Percentiles rank a stretch among this genome's conserved stretches.
Conservation (phyloP, 2,329 filamentous ascomycete species). For the Sporothrix dimorphospora region DNA sequence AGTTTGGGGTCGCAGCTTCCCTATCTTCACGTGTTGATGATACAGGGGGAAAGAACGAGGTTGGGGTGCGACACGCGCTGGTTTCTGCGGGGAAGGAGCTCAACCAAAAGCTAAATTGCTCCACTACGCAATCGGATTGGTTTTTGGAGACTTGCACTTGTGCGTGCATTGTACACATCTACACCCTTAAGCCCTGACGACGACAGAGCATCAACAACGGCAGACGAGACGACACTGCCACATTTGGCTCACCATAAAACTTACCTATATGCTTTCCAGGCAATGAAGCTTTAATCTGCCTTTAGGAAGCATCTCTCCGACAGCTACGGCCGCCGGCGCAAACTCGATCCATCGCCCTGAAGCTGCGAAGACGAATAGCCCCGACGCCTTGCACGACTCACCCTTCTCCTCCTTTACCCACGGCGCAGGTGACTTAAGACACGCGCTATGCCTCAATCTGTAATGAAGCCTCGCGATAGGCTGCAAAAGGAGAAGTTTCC, state of each 20-base stretch:
- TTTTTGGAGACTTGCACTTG: not conserved
- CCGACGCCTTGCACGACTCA: not conserved
- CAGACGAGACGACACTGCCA: not conserved
- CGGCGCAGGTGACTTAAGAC: not conserved
- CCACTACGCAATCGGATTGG: not conserved
- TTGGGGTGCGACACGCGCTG: slow-evolving; percentile 16
- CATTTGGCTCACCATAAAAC: not conserved
- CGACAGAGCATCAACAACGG: not conserved
- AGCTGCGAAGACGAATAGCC: no score
- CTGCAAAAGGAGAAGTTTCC: slow-evolving; percentile 73
- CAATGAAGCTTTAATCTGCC: not conserved
- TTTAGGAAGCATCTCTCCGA: not conserved
- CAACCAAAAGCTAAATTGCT: not conserved
- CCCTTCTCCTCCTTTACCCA: not conserved
- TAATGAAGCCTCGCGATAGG: slow-evolving; percentile 54
- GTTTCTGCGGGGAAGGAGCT: slow-evolving; percentile 23
- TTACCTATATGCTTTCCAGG: not conserved
- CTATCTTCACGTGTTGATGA: slow-evolving; percentile 23
- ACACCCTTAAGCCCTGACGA: not conserved
- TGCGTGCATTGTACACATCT: not conserved
- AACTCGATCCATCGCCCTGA: not conserved
- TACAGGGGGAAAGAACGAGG: slow-evolving; percentile 10
- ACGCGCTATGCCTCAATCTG: slow-evolving; percentile 36
- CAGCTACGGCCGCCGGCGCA: not conserved
- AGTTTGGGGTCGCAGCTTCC: slow-evolving; percentile 10